phyloP scores from a whole-genome alignment of 306 rosid species.

The Senna siamea region DNA sequence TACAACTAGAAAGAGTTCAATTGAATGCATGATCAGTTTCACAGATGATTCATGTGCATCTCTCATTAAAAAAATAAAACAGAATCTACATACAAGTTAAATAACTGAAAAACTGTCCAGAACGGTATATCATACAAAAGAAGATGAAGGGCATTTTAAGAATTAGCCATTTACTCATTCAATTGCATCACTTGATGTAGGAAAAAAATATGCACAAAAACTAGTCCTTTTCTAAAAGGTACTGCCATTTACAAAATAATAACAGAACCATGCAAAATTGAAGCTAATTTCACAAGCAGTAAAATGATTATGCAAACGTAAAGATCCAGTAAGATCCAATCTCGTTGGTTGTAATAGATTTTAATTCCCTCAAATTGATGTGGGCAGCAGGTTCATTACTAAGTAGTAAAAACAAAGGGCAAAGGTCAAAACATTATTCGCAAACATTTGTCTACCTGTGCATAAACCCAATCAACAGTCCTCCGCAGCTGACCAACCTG shows the following conservation, averaged over 20 bases:
- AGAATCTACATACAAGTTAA: neutral
- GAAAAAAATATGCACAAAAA: neutral
- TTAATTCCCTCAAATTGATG: neutral
- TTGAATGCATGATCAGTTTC: conserved; percentile 48
- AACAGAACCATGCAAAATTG: neutral
- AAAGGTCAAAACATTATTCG: neutral
- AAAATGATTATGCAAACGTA: conserved; percentile 18
- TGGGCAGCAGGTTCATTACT: neutral
- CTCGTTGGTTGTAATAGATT: neutral
- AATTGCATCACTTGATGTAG: neutral
- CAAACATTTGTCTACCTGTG: conserved; percentile 58
- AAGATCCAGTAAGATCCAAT: neutral
- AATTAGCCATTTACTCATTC: neutral
- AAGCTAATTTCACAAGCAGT: neutral
- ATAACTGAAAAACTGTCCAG: neutral
- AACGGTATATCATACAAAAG: neutral
- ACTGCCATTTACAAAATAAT: neutral
- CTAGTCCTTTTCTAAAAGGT: neutral
- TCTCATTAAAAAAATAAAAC: neutral
- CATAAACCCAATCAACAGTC: conserved; percentile 74
- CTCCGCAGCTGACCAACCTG: conserved; percentile 86
- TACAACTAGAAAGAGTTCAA: conserved; percentile 58
- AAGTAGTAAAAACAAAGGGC: neutral
- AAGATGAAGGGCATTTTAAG: neutral
- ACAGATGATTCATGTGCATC: neutral